Conservation (phyloP, 108 stramenopile species). For the Fistulifera pelliculosa region DNA sequence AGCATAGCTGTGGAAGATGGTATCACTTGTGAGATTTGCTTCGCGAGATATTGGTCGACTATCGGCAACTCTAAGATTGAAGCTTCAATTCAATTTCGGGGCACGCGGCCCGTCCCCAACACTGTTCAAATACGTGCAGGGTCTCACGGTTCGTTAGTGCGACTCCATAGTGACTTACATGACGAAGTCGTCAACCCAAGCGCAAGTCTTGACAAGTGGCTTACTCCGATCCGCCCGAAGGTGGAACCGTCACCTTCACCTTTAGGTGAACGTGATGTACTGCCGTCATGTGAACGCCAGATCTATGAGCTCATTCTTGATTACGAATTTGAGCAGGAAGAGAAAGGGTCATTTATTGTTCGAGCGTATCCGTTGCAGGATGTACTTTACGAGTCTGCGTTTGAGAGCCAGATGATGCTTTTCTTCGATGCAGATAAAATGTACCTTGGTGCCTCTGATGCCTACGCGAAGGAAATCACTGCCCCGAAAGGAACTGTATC, state of each 20-base stretch:
- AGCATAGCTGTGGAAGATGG: conserved; percentile 38
- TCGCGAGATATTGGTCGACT: conserved; percentile 58
- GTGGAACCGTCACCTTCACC: conserved; percentile 20
- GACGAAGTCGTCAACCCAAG: conserved; percentile 45
- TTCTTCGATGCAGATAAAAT: conserved; percentile 52
- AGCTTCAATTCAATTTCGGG: conserved; percentile 47
- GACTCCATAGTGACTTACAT: conserved; percentile 19
- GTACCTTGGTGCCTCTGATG: conserved; percentile 30
- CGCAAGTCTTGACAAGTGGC: conserved; percentile 42
- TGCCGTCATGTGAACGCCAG: conserved; percentile 30
- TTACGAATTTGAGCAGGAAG: conserved; percentile 48
- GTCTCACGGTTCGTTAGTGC: conserved; percentile 22
- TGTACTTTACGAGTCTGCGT: conserved; percentile 57
- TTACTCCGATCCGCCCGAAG: conserved; percentile 39
- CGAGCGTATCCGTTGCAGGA: conserved; percentile 36
- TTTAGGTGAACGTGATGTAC: conserved; percentile 37
- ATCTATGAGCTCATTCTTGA: conserved; percentile 43
- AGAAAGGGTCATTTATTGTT: conserved; percentile 30
- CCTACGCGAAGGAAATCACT: conserved; percentile 37
- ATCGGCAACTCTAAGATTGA: conserved; percentile 35
- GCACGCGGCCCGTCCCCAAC: conserved; percentile 33
- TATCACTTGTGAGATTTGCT: conserved; percentile 39
- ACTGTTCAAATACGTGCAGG: conserved; percentile 11
- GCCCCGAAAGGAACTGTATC: conserved; percentile 32
- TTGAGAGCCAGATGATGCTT: conserved; percentile 53